Base-by-base conservation (phyloP, 1,284 basidiomycete genomes). In the Puccinia coronata region DNA sequence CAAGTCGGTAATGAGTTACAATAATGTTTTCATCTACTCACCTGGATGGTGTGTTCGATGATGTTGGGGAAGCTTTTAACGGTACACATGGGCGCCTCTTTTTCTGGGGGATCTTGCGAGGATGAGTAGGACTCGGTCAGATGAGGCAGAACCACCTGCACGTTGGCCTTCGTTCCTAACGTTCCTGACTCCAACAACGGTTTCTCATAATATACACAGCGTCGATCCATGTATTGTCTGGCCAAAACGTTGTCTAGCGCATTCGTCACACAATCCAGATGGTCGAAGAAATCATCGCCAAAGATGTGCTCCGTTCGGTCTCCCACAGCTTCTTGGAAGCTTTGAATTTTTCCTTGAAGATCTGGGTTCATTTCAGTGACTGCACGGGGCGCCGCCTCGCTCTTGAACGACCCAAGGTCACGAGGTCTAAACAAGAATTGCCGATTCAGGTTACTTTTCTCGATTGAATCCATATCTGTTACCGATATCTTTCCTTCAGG, bases 51-150 rank as follows among this genome's bases (percentile, higher is more conserved):
- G 88, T 99, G 97, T 84, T 95, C 92, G 84, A 99, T 99, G 49
- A 93, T 92, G 86, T 99, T 98, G 41, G 97, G 97, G 91, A 99
- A 99, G 88, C 95, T 98, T 88, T 98, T 99, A 85, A 99, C 93
- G 12, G 97, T 99, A 88, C 98, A 99, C 57, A 94, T 94, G 14
- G 98, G 94, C 20, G 96, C 92, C 86, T 96, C 93, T 88, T 98
- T 99, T 88, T 99, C 98, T 25, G 97, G 97, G 63, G 97, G 97
- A 87, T 99, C 97, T 88, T 99, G 97, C 28, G 96, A 98, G 6
- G 96, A 98, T 31, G 94, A 92, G 87, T 99, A 99, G 20, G 95
- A 98, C 87, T 99, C 97, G 51, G 97, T 98, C 73, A 99, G 85
- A 87, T 98, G 91, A 28, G 97, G 98, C 69, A 98, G 90, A 82